These are phyloP conservation scores for Rhododendron ferrugineum DNA, from an alignment of 148 eudicot species.

Conservation along the genomic window DNA sequence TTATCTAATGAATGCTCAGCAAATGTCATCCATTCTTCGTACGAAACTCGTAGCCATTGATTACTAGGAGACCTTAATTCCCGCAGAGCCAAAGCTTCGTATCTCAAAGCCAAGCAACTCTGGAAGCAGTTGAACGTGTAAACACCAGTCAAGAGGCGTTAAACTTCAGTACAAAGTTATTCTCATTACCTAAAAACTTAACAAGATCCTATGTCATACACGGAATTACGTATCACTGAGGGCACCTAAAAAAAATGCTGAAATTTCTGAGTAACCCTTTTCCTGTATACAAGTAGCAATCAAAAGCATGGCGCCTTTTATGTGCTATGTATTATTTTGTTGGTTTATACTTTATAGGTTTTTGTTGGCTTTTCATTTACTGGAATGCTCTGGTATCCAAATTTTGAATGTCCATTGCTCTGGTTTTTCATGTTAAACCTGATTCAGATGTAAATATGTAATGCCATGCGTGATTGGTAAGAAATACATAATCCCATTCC, in stretches of 20 bases:
- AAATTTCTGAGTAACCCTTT: neutral
- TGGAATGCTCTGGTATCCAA: neutral
- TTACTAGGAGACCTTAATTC: constrained; percentile 32
- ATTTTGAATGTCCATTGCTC: neutral
- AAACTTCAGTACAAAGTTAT: neutral
- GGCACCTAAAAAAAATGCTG: neutral
- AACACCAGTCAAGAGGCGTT: neutral
- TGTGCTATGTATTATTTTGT: neutral
- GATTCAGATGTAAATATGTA: neutral
- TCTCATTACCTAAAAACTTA: neutral
- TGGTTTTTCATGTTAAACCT: neutral
- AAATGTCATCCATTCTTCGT: constrained; percentile 63
- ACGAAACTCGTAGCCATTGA: constrained; percentile 44
- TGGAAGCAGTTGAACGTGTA: constrained; percentile 15
- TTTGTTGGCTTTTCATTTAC: neutral
- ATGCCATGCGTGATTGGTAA: neutral
- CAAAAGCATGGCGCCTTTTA: neutral
- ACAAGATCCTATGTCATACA: neutral
- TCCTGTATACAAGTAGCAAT: neutral
- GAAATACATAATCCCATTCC: neutral
- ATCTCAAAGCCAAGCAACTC: constrained; percentile 90
- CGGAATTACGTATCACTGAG: neutral
- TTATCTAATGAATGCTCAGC: constrained; percentile 56
- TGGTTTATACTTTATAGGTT: neutral
- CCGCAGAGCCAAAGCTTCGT: constrained; percentile 67